These are phyloP conservation scores for Arachnomyces sp. DNA, from an alignment of 2,329 filamentous ascomycete genomes.

Conservation along the genomic window DNA sequence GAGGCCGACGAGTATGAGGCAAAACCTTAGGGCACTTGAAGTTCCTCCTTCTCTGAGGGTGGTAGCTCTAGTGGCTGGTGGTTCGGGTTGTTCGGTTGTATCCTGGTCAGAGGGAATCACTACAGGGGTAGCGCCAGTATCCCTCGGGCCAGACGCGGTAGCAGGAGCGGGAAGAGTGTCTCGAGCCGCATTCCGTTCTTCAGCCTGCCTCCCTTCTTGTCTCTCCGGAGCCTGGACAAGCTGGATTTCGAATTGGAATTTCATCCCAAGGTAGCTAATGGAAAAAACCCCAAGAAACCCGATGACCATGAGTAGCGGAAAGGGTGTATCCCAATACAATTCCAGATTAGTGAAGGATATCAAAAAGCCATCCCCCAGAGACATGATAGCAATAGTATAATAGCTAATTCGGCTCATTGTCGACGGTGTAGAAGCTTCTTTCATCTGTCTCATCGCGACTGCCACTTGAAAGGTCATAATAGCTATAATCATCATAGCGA, in stretches of 20 bases:
- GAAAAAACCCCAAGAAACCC: slow-evolving; percentile 54
- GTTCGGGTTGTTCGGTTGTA: slow-evolving; percentile 26
- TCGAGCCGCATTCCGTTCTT: slow-evolving; percentile 18
- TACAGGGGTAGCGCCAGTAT: slow-evolving; percentile 46
- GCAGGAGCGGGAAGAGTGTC: slow-evolving; percentile 33
- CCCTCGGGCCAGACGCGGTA: slow-evolving; percentile 36
- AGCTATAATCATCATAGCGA: slow-evolving; percentile 45
- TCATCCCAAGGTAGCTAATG: slow-evolving; percentile 55
- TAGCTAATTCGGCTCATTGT: slow-evolving; percentile 57
- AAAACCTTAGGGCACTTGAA: no score
- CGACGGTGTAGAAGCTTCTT: slow-evolving; percentile 56
- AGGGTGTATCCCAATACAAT: slow-evolving; percentile 47
- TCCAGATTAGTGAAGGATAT: slow-evolving; percentile 48
- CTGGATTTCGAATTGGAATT: slow-evolving; percentile 61
- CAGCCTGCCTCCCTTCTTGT: slow-evolving; percentile 28
- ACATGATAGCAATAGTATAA: slow-evolving; percentile 54
- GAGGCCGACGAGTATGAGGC: slow-evolving; percentile 49
- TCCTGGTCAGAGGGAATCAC: slow-evolving; percentile 55
- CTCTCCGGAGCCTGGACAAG: slow-evolving; percentile 46
- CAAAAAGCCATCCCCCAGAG: slow-evolving; percentile 53
- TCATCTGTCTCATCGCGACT: slow-evolving; percentile 54
- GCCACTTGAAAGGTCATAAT: slow-evolving; percentile 46
- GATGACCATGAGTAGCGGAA: slow-evolving; percentile 47
- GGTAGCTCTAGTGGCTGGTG: slow-evolving; percentile 26
- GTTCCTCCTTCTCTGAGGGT: slow-evolving; percentile 35